These are phyloP conservation scores for Ustilago crameri DNA, from an alignment of 1,284 basidiomycete species.

Conservation along the genomic window DNA sequence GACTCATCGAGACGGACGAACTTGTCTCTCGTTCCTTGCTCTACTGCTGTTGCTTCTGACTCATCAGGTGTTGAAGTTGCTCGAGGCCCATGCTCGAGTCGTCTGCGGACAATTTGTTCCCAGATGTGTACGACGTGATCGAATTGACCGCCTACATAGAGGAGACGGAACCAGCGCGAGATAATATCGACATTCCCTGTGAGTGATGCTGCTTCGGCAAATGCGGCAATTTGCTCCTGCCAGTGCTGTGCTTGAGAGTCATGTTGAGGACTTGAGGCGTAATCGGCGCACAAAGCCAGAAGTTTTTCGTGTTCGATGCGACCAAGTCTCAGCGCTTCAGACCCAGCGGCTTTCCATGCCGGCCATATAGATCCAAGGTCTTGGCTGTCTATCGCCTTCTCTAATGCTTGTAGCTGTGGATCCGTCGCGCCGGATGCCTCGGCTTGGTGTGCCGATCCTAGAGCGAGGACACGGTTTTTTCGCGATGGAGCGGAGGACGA, in stretches of 20 bases:
- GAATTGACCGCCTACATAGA: constrained; percentile 14
- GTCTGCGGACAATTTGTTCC: constrained; percentile 18
- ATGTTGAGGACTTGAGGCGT: not conserved
- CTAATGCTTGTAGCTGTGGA: not conserved
- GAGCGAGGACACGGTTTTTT: constrained; percentile 11
- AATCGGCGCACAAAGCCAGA: constrained; percentile 19
- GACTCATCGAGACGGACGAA: constrained; percentile 32
- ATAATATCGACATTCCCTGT: constrained; percentile 31
- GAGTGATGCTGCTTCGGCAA: constrained; percentile 17
- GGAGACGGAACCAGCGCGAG: constrained; percentile 16
- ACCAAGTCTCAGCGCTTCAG: not conserved
- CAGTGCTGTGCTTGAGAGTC: constrained; percentile 8
- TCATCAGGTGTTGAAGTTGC: not conserved
- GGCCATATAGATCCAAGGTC: constrained; percentile 10
- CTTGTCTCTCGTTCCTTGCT: not conserved
- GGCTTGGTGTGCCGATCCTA: constrained; percentile 6
- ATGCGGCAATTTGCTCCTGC: not conserved
- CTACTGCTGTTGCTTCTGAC: not conserved
- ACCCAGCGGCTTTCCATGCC: constrained; percentile 11
- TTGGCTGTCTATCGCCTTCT: constrained; percentile 29
- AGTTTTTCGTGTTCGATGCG: constrained; percentile 21
- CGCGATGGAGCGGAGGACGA: not conserved
- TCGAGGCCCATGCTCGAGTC: constrained; percentile 9
- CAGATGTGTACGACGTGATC: constrained; percentile 22
- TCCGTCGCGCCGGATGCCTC: not conserved